These are phyloP conservation scores for Tripidium arundinaceum DNA, from an alignment of 202 grass and related monocot genomes.

Conservation along the genomic window DNA sequence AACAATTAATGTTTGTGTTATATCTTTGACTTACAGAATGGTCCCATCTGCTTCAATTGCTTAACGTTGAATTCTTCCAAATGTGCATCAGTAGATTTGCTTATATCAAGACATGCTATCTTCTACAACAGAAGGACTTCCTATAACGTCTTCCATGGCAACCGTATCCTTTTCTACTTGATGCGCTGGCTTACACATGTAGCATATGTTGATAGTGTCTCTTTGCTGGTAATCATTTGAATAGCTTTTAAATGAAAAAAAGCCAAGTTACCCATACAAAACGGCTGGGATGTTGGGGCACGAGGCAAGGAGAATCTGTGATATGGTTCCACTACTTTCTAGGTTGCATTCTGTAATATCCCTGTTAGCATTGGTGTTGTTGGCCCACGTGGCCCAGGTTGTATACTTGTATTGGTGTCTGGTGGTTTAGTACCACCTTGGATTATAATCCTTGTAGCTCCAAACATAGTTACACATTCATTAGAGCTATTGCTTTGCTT, in stretches of 20 bases:
- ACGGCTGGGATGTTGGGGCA: not conserved
- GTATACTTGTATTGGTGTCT: not conserved
- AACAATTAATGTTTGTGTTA: not conserved
- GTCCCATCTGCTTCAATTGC: conserved; percentile 43
- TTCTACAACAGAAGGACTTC: conserved; percentile 53
- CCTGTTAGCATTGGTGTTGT: too few relatives aligned
- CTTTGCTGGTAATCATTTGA: not conserved
- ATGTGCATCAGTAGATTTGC: conserved; percentile 32
- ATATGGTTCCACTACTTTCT: not conserved
- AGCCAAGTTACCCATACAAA: not conserved
- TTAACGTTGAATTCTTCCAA: conserved; percentile 42
- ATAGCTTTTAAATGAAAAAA: conserved; percentile 2
- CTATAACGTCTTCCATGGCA: conserved; percentile 42
- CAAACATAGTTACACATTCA: not conserved
- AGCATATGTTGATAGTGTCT: not conserved
- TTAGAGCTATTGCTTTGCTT: not conserved
- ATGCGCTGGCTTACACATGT: not conserved
- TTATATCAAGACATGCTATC: conserved; percentile 44
- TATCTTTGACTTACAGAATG: conserved; percentile 47
- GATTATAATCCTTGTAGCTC: not conserved
- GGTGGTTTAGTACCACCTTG: not conserved
- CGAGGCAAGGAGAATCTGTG: not conserved
- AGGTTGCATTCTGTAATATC: not conserved
- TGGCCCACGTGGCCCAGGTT: not conserved
- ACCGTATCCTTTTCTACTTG: conserved; percentile 53